Percentiles rank a stretch among this genome's conserved stretches.
phyloP scores from a whole-genome alignment of 1,284 basidiomycete species.

The Puccinia novopanici region DNA sequence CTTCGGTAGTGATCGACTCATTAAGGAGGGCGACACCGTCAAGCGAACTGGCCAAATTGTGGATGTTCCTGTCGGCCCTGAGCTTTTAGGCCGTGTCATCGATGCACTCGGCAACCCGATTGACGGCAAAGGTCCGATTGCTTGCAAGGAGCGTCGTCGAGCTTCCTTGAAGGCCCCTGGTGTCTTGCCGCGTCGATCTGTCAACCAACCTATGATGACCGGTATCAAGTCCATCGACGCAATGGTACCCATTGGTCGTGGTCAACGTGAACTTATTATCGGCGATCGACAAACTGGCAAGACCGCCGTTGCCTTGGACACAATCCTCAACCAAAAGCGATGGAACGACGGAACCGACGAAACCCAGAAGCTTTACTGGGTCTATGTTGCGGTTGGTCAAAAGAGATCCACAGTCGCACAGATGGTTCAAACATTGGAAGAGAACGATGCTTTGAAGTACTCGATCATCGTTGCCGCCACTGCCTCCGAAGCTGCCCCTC shows the following conservation, averaged over 20 bases:
- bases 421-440: constrained; percentile 97
- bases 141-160: constrained; percentile 87
- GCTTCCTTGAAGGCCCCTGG: constrained; percentile 97
- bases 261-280: constrained; percentile 99
- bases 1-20: constrained; percentile 99
- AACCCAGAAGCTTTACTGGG: constrained; percentile 97
- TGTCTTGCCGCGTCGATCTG: constrained; percentile 97
- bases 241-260: constrained; percentile 99
- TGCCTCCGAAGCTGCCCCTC: constrained; percentile 95
- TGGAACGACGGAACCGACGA: constrained; percentile 98
- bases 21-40: constrained; percentile 99
- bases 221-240: constrained; percentile 99
- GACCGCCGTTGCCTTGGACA: constrained; percentile 97
- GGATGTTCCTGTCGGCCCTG: constrained; percentile 96
- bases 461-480: constrained; percentile 98
- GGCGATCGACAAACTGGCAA: constrained; percentile 99
- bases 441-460: constrained; percentile 99
- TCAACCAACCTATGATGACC: constrained; percentile 99
- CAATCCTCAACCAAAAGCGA: constrained; percentile 99
- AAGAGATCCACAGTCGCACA: constrained; percentile 99
- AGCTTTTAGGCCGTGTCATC: constrained; percentile 95
- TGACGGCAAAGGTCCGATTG: constrained; percentile 97
- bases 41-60: constrained; percentile 99
- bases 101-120: constrained; percentile 99
- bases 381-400: constrained; percentile 98